phyloP scores from a whole-genome alignment of 2,329 filamentous ascomycete genomes.

The Triangularia setosa region DNA sequence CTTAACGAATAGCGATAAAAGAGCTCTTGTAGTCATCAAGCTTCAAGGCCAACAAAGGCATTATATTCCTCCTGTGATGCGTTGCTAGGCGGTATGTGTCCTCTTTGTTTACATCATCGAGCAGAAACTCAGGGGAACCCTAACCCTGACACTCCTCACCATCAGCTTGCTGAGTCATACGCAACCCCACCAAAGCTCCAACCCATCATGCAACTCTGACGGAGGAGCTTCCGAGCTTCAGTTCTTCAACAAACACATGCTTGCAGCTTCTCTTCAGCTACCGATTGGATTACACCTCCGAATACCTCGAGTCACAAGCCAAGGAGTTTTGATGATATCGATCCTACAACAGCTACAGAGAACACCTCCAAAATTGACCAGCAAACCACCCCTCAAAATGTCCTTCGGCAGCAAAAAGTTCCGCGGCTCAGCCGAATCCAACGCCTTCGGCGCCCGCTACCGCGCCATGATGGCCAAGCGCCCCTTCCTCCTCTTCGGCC shows the following conservation, averaged over 20 bases:
- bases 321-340: background rate
- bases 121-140: background rate
- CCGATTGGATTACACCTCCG: background rate
- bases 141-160: background rate
- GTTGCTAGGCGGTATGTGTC: background rate
- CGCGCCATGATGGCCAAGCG: slow-evolving; percentile 69
- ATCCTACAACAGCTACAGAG: background rate
- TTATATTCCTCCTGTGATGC: too few relatives aligned
- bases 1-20: too few relatives aligned
- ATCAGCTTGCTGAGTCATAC: background rate
- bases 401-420: slow-evolving; percentile 69
- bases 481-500: slow-evolving; percentile 88
- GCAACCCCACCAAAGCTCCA: background rate
- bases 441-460: slow-evolving; percentile 71
- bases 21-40: too few relatives aligned
- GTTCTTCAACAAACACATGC: background rate
- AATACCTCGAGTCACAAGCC: background rate
- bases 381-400: slow-evolving; percentile 41
- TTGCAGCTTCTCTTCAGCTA: background rate
- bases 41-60: too few relatives aligned
- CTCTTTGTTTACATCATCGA: background rate
- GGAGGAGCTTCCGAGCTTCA: background rate
- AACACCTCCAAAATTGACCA: background rate
- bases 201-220: background rate
- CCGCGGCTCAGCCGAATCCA: slow-evolving; percentile 60